Evolutionary conservation across 352 stramenopile genomes (phyloP), one percentile per base, ranked within the genome.

Genomic region (Phytophthora boehmeriae): DNA sequence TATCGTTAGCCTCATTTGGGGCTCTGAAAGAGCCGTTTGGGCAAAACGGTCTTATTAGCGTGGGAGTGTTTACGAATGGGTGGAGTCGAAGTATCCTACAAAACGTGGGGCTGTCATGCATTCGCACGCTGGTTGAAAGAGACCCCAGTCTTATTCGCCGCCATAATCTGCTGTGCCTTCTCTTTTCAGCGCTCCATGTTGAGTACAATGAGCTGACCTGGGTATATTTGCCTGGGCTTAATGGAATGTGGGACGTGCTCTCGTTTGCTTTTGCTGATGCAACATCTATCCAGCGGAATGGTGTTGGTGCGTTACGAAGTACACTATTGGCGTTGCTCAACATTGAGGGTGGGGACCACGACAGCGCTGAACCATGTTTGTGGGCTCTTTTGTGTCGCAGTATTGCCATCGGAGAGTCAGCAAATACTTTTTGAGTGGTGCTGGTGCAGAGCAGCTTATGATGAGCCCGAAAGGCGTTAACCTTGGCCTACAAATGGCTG

Each of bases 341-440:
- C 25, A 71, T 93, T 52, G 83, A 92, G 68, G 71, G 69, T 2
- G 62, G 72, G 39, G 75, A 83, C 35, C 76, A 78, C 38, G 49
- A 72, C 23, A 53, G 52, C 8, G 71, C 78, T 10, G 66, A 90
- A 46, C 76, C 78, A 3, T 91, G 86, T 20, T 49, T 89, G 4
- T 94, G 86, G 86, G 81, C 86, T 42, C 59, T 94, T 2, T 73
- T 94, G 36, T 94, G 80, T 48, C 86, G 86, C 28, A 90, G 86
- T 49, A 87, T 94, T 50, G 83, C 82, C 4, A 89, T 92, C 19
- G 83, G 86, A 2, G 86, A 93, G 58, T 89, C 80, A 8, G 75
- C 70, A n/a, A 80, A 71, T 30, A 65, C 63, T 81, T 77, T 30
- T 48, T 49, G 10, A 45, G 59, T 14, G 42, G 28, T 10, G 59